These are phyloP conservation scores for Monosporascus sp. DNA, from an alignment of 2,329 filamentous ascomycete genomes.

Conservation along the genomic window DNA sequence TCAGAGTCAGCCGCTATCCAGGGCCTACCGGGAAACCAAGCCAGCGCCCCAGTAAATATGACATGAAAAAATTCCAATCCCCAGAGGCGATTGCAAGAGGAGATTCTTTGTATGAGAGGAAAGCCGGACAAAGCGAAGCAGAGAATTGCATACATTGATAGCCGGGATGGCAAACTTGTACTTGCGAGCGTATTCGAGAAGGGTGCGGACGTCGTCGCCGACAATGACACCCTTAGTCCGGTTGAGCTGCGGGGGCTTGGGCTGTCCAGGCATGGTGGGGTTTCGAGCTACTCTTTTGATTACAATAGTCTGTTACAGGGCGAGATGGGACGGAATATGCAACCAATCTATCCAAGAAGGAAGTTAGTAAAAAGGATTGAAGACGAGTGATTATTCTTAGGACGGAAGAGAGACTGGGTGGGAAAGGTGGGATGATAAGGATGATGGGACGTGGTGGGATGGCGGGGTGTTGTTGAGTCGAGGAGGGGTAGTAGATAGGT, in stretches of 20 bases:
- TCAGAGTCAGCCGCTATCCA: no score
- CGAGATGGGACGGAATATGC: background rate
- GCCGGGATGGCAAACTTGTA: slow-evolving; percentile 85
- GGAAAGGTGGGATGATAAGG: background rate
- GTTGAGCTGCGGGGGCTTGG: background rate
- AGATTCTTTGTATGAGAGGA: no score
- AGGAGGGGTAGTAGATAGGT: background rate
- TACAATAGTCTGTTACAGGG: background rate
- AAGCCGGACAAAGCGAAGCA: no score
- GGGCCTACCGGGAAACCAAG: no score
- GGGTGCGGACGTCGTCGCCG: background rate
- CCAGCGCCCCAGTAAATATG: no score
- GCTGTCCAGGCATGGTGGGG: background rate
- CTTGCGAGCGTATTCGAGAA: slow-evolving; percentile 82
- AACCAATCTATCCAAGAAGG: background rate
- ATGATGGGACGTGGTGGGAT: background rate
- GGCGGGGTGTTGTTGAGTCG: background rate
- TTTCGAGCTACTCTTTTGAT: background rate
- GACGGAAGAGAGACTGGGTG: background rate
- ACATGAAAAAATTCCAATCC: no score
- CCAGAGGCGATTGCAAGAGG: no score
- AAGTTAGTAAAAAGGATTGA: background rate
- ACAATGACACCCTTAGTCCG: background rate
- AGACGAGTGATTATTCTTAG: background rate
- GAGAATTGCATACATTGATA: slow-evolving; percentile 55